Conservation (phyloP, 441 rosid genomes). For the Populus trichocarpa region DNA sequence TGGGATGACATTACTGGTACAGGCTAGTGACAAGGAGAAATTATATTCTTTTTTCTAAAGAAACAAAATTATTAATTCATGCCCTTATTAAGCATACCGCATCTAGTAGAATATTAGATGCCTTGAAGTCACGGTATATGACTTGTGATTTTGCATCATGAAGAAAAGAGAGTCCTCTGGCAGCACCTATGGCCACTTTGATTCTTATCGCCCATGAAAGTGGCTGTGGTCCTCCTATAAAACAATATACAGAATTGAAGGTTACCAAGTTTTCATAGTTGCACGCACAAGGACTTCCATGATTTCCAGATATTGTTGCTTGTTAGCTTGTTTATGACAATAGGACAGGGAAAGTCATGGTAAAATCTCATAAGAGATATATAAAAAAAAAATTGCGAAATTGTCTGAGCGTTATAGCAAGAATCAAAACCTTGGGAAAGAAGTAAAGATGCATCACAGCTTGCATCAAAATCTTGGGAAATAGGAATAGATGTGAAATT, state of each 20-base stretch:
- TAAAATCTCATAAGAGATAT: background rate
- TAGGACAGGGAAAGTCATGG: background rate
- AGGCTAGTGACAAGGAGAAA: background rate
- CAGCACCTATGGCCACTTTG: conserved; percentile 88
- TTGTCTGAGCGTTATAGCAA: background rate
- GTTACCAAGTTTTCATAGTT: background rate
- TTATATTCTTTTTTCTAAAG: background rate
- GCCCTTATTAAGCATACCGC: conserved; percentile 41
- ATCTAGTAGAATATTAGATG: conserved; percentile 82
- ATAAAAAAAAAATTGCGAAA: no score
- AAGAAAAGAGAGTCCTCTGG: conserved; percentile 90
- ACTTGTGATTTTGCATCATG: conserved; percentile 74
- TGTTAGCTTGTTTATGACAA: background rate
- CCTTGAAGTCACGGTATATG: conserved; percentile 85
- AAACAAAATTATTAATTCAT: background rate
- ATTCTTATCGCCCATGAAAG: conserved; percentile 78
- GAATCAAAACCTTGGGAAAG: background rate
- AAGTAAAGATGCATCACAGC: background rate
- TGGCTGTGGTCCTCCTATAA: conserved; percentile 71
- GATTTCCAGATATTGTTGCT: background rate
- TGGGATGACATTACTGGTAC: background rate
- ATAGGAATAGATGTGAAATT: background rate
- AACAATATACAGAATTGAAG: conserved; percentile 15
- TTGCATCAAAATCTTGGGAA: background rate
- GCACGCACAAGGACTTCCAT: background rate